These are phyloP conservation scores for Colletotrichum aenigma DNA, from an alignment of 2,329 filamentous ascomycete genomes.

Conservation along the genomic window DNA sequence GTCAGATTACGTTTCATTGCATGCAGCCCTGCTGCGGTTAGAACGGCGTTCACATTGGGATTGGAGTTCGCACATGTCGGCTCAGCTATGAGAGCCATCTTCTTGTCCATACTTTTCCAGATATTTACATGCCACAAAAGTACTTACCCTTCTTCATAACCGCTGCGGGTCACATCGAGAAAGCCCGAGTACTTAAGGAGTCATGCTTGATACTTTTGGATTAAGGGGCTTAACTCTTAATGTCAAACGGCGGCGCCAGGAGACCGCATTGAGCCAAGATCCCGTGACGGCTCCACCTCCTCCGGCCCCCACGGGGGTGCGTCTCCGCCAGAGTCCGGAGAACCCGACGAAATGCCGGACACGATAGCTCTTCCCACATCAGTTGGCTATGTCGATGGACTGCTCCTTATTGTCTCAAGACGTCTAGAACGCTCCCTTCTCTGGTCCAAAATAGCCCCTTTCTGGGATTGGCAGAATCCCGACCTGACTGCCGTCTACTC, in stretches of 20 bases:
- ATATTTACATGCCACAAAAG: neutral
- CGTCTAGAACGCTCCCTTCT: conserved; percentile 24
- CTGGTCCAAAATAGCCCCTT: conserved; percentile 30
- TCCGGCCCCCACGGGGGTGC: neutral
- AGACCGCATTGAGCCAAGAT: neutral
- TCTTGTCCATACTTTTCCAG: neutral
- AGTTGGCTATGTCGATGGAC: fast-evolving
- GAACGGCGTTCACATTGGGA: neutral
- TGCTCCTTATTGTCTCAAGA: neutral
- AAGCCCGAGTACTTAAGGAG: neutral
- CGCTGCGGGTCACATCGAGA: neutral
- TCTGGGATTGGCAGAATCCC: conserved; percentile 25
- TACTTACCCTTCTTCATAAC: neutral
- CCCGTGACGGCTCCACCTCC: neutral
- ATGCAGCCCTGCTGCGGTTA: neutral
- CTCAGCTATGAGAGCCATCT: neutral
- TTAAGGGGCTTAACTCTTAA: neutral
- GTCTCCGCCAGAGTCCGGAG: neutral
- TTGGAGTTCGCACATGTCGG: neutral
- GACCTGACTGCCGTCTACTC: conserved; percentile 25
- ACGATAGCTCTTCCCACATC: neutral
- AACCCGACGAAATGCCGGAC: neutral
- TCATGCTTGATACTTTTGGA: neutral
- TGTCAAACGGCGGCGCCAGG: neutral
- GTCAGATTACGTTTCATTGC: neutral